Base-by-base conservation (phyloP, 257 asterid genomes). In the Solanum ossicruentum region DNA sequence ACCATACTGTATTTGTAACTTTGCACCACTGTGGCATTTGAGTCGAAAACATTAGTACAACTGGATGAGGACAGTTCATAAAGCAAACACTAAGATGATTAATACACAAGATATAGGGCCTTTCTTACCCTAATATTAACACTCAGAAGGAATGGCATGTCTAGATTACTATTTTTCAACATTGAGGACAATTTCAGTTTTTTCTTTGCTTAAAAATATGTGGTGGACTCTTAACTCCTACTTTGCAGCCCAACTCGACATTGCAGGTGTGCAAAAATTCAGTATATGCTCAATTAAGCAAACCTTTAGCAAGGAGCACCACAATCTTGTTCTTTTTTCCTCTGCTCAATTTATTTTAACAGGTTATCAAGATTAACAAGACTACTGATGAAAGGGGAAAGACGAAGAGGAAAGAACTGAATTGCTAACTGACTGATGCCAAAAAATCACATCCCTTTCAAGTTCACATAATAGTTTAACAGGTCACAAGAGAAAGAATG, bases 1-100 rank as follows among this genome's bases (percentile, higher is more conserved):
- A 95, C 98, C 98, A 95, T 45, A 95, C 93, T 86, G 98, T 92
- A 86, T 95, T 95, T n/a, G 95, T 91, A 81, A 94, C 93, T 71
- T 85, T 84, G 84, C 84, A 92, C 98, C 98, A 95, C 98, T 95
- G 98, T 89, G 89, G 80, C 89, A 81, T 78, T 75, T 80, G 85
- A 87, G 72, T 58, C 49, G 82, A 84, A 79, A 70, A 60, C 26
- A 84, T 67, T 15, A 88, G 70, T 28, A 75, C 58, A 71, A 28
- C 65, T 28, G 83, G 49, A 52, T 26, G 1, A 54, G 28, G 20
- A 17, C 65, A 28, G 65, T 78, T 52, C 83, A 16, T 78, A 52
- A 49, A 26, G 20, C 83, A 16, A 52, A 28, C 23, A 10, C 8
- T 23, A 32, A 52, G 65, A 52, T 78, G 23, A 78, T 26, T 52